These are phyloP conservation scores for Isabelozyma rhagii DNA, from an alignment of 805 yeast genomes.

Conservation along the genomic window DNA sequence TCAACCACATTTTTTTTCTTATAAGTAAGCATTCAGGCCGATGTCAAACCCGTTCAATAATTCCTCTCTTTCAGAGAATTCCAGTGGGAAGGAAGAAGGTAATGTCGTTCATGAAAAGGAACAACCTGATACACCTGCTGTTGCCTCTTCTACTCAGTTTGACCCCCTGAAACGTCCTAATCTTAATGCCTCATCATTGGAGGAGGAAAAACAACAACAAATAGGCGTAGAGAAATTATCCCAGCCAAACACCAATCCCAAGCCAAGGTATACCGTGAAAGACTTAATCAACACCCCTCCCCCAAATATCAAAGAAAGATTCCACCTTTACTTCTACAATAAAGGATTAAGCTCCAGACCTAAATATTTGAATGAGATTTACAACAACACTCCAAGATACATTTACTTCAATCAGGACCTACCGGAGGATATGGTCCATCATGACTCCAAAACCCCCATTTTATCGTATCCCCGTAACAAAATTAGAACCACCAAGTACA, in stretches of 20 bases:
- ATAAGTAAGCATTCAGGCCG: too few relatives aligned
- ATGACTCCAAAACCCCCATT: conserved; percentile 27
- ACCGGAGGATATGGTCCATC: conserved; percentile 40
- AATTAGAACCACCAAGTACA: conserved; percentile 61
- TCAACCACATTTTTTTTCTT: too few relatives aligned
- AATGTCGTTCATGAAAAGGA: background rate
- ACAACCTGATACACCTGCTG: background rate
- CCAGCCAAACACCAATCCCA: background rate
- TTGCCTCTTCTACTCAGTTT: background rate
- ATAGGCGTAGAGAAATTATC: background rate
- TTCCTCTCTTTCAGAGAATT: background rate
- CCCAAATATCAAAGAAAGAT: conserved; percentile 17
- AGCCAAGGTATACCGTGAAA: conserved; percentile 4
- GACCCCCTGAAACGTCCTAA: background rate
- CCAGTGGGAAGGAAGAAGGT: background rate
- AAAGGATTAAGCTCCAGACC: conserved; percentile 29
- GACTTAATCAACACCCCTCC: conserved; percentile 15
- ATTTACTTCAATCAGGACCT: conserved; percentile 49
- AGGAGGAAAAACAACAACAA: background rate
- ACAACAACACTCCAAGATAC: conserved; percentile 36
- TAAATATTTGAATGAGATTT: conserved; percentile 32
- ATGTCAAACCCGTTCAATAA: background rate
- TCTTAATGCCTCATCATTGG: background rate
- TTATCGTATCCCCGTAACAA: conserved; percentile 50
- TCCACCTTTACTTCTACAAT: conserved; percentile 16